Base-by-base conservation (phyloP, 2,329 filamentous ascomycete genomes). In the Fusarium sp. region DNA sequence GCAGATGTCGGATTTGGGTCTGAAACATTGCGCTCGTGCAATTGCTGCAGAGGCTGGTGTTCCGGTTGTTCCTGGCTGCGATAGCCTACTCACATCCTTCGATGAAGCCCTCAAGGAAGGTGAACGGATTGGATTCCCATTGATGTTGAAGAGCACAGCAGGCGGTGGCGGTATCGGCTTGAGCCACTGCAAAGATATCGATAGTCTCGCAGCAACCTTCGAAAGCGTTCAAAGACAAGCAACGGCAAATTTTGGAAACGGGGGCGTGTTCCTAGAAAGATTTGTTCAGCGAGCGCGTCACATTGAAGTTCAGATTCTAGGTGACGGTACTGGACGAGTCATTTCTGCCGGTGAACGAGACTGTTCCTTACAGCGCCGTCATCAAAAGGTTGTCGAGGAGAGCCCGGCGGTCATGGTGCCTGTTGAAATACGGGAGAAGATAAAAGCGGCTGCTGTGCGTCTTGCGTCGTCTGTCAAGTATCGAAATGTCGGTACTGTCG, bases 331-430 rank as follows among this genome's bases (percentile, higher is more conserved):
- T 3, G 85, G 84, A 0, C 73, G 76, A 5, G 81, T 83, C 0
- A 69, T 82, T 13, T 76, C 79, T 13, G 72, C 82, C 1, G 81
- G 83, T 6, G 85, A 87, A 52, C 76, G 86, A 9, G 86, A 87
- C 39, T 88, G 86, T 62, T 86, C 84, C 6, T 71, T 87, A 3
- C 85, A 88, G 52, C 73, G 86, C 7, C 78, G 85, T 1, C 82
- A 87, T 62, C 85, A 88, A 61, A 88, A 88, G 62, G 80, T 87
- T 3, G 77, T 88, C 1, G 86, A 88, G 63, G 84, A 86, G 73
- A 80, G 79, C 3, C 83, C 83, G 0, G 81, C 78, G 7, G 57
- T 73, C 0, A 79, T 81, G 50, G 71, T 85, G 1, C 75, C 75
- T 0, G 57, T 64, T 6, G 70, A 73, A 3, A 68, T 78, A 1